Conservation (phyloP, 495 filamentous ascomycete genomes). For the Parachaetomium inaequale region DNA sequence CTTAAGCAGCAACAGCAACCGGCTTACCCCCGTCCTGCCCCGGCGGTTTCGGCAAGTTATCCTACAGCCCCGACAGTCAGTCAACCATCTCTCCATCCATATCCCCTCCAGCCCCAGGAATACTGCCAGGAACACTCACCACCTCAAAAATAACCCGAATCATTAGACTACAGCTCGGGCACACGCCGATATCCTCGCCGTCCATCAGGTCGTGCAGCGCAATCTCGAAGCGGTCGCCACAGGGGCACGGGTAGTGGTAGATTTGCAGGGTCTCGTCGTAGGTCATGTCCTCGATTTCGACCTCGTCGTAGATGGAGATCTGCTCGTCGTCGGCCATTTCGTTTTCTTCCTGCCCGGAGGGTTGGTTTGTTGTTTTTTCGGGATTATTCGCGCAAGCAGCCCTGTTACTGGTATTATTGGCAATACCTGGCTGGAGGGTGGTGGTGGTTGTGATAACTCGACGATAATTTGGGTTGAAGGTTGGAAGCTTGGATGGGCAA, state of each 20-base stretch:
- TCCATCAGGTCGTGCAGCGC: conserved; percentile 78
- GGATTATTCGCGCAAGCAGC: no score
- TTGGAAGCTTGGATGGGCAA: no score
- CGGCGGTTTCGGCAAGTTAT: conserved; percentile 32
- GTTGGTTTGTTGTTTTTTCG: no score
- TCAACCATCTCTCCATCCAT: background rate
- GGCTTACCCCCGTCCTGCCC: conserved; percentile 11
- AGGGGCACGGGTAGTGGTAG: conserved; percentile 95
- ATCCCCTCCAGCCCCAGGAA: background rate
- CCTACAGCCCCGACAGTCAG: conserved; percentile 29
- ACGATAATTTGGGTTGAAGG: no score
- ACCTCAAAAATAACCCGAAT: conserved; percentile 89
- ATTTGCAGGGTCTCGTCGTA: conserved; percentile 78
- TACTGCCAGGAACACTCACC: conserved; percentile 48
- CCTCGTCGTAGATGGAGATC: conserved; percentile 88
- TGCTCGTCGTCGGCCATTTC: conserved; percentile 65
- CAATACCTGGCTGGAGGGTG: no score
- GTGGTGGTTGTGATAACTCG: background rate
- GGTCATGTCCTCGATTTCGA: conserved; percentile 99
- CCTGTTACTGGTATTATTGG: no score
- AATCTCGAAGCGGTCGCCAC: conserved; percentile 96
- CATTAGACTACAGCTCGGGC: conserved; percentile 94
- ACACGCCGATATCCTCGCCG: conserved; percentile 87
- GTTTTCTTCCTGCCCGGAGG: no score
- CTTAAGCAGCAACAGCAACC: conserved; percentile 26